Conservation (phyloP, 192 early-diverging fungal genomes). For the Rhizophagus sp. region DNA sequence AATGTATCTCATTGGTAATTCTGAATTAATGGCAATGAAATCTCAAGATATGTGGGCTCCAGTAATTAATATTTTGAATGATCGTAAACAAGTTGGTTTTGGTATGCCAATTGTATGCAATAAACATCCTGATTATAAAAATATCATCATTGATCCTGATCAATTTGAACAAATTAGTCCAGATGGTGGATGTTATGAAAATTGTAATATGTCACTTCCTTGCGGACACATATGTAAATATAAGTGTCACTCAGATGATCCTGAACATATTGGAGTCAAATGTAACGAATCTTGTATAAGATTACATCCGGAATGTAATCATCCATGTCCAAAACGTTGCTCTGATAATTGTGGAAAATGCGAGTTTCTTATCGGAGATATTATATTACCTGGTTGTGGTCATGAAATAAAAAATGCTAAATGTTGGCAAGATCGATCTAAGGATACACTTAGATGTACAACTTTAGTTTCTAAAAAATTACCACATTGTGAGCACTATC, state of each 20-base stretch:
- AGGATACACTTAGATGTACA: constrained; percentile 25
- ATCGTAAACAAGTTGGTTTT: constrained; percentile 37
- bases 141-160: constrained; percentile 32
- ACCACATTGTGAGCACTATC: constrained; percentile 44
- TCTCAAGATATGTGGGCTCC: constrained; percentile 39
- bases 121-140: constrained; percentile 43
- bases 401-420: neutral
- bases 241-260: constrained; percentile 31
- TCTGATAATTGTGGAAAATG: constrained; percentile 24
- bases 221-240: constrained; percentile 60
- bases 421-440: neutral
- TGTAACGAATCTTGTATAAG: neutral
- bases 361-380: neutral
- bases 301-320: constrained; percentile 31
- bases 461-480: constrained; percentile 29
- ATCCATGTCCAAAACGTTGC: neutral
- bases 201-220: constrained; percentile 40
- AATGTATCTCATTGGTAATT: constrained; percentile 58
- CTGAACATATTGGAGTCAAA: constrained; percentile 39
- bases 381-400: neutral
- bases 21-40: constrained; percentile 35
- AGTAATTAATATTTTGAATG: constrained; percentile 39
- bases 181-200: constrained; percentile 52
- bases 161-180: constrained; percentile 42
- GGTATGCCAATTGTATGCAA: constrained; percentile 51